Base-by-base conservation (phyloP, 2,329 filamentous ascomycete species). In the Didymella pinodella region DNA sequence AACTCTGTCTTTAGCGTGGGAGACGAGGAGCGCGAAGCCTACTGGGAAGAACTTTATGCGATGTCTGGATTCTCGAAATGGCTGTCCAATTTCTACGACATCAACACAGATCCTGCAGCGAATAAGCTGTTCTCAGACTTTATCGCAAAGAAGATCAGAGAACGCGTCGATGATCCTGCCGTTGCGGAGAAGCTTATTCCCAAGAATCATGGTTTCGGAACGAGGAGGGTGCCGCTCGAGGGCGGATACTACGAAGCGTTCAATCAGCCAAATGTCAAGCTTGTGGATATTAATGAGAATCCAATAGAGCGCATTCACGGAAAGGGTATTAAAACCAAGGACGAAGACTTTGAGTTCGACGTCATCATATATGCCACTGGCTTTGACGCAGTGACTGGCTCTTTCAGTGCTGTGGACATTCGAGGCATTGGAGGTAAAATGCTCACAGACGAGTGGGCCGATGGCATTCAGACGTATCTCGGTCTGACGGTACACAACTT, bases 301-400 rank as follows among this genome's bases (percentile, higher is more conserved):
- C 72, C 73, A 0, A 84, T 87, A 50, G 75, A 76, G 32, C 70
- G 76, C 10, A 74, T 86, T 29, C 80, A 84, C 2, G 71, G 78
- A 4, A 77, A 79, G 14, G 81, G 84, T 6, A 76, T 86, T 59
- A 74, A 81, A 67, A 78, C 85, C 18, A 75, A 73, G 0, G 80
- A 80, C 1, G 70, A 80, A 31, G 72, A 84, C 25, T 70, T 84
- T 55, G 75, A 82, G 29, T 79, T 85, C 10, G 86, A 88, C 66
- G 79, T 80, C 26, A 82, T 88, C 45, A 76, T 88, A 54, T 64
- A 76, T 52, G 78, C 71, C 16, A 81, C 74, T 0, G 80, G 80
- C 0, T 82, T 79, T 51, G 79, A 82, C 54, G 73, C 76, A 0
- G 63, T 78, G 10, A 73, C 68, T 2, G 79, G 79, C 8, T 72